A percentile compares a stretch with the other conserved stretches of the same genome.
Conservation (phyloP, 208 protist species). For the Leishmania guyanensis region DNA sequence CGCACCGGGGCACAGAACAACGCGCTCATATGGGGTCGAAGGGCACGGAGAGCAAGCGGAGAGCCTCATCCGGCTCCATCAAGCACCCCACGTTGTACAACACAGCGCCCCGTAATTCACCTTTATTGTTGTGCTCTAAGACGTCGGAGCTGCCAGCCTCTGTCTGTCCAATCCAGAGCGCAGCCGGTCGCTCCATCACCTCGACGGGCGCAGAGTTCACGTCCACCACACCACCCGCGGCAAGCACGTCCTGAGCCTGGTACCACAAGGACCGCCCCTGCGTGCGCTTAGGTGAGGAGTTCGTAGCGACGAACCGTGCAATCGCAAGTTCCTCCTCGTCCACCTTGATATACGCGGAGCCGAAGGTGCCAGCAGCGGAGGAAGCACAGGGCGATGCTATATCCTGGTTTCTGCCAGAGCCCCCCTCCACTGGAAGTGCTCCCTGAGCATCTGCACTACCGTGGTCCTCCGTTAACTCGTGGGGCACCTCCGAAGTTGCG, state of each 20-base stretch:
- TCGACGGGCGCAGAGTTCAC: slow-evolving; percentile 77
- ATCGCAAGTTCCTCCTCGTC: slow-evolving; percentile 7
- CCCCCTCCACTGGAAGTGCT: neutral
- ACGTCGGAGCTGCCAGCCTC: neutral
- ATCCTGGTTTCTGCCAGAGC: neutral
- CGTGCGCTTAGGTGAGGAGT: slow-evolving; percentile 18
- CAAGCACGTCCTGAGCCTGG: slow-evolving; percentile 61
- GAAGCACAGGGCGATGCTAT: neutral
- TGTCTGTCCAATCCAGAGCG: neutral
- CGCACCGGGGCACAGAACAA: neutral
- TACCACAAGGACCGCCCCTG: slow-evolving; percentile 58
- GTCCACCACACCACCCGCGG: slow-evolving; percentile 61
- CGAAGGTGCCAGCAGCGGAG: neutral
- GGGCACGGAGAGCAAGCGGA: slow-evolving; percentile 16
- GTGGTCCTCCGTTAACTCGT: neutral
- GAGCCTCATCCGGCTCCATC: slow-evolving; percentile 47
- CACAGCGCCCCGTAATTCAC: neutral
- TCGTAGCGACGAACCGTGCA: slow-evolving; percentile 12
- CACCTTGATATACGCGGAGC: neutral
- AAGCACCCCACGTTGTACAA: slow-evolving; percentile 71
- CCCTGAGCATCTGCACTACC: neutral
- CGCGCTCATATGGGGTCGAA: neutral
- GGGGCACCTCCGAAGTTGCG: neutral
- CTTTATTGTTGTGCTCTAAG: neutral
- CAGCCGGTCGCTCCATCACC: slow-evolving; percentile 11